Base-by-base conservation (phyloP, 345 rosid genomes). In the Arabidopsis suecica region DNA sequence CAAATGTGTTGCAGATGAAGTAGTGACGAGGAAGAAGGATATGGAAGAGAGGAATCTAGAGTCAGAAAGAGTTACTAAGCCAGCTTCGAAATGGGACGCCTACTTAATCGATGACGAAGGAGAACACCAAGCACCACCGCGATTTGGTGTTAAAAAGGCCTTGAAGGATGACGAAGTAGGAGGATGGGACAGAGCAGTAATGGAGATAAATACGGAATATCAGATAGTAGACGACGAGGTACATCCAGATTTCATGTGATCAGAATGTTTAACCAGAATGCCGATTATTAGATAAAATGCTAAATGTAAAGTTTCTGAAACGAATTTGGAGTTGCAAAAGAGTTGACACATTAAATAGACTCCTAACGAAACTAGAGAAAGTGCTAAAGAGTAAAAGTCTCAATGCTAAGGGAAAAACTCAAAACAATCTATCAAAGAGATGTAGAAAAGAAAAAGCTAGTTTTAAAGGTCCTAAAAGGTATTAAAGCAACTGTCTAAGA, bases 231-330 rank as follows among this genome's bases (percentile, higher is more conserved):
- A 90, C 53, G 98, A 93, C 10, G 93, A 90, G 42, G 75, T 84
- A 32, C 93, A 84, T 74, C 95, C 91, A 44, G 90, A 91, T 73
- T 93, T 88, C 73, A 53, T 74, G 74, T 87, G 74, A 81, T n/a
- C 11, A 45, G 4, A 36, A 7, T 36, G 63, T 68, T 50, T 22
- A 33, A 30, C 4, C 1, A 32, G 45, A 4, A 1, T 6, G 10
- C 40, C 34, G 5, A 3, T 59, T 50, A 40, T 9, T 25, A 49
- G 5, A 45, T 6, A 12, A 7, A 6, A 6, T 41, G 36, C 3
- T 18, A 33, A 1, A 44, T 32, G 6, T 9, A 55, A 42, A 11
- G 16, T 7, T 7, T 65, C 54, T 1, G 49, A 37, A 53, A 13
- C 47, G 5, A 16, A 67, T 0, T 36, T 37, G 13, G 12, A 16